phyloP scores from a whole-genome alignment of 208 protist genomes.

The Naegleria fowleri region DNA sequence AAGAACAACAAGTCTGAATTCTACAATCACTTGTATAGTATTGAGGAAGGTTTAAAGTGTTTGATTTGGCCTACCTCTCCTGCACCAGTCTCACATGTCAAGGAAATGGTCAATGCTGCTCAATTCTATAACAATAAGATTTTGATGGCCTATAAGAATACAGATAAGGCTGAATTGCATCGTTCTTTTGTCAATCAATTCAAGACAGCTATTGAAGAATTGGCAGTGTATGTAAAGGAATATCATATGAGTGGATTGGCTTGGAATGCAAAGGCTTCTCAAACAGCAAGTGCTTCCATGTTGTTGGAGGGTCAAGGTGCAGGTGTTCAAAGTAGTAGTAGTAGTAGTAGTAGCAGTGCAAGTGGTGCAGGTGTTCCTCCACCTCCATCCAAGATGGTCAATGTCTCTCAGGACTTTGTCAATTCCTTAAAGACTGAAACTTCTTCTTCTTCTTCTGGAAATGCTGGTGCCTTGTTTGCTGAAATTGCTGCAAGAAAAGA shows the following conservation, averaged over 20 bases:
- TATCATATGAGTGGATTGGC: constrained; percentile 24
- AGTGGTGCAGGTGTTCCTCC: not conserved
- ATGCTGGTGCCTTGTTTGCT: not conserved
- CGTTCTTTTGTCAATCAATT: not conserved
- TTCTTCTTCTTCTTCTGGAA: not conserved
- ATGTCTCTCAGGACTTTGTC: not conserved
- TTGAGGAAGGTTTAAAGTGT: constrained; percentile 16
- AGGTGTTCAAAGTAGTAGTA: no score
- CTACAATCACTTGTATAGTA: constrained; percentile 16
- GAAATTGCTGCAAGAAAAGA: not conserved
- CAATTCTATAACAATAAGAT: constrained; percentile 31
- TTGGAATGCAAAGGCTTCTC: constrained; percentile 9
- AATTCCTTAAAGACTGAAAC: not conserved
- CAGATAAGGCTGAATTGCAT: not conserved
- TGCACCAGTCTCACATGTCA: not conserved
- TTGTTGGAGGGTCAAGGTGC: not conserved
- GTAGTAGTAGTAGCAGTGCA: not conserved
- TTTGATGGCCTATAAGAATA: not conserved
- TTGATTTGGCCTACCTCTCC: not conserved
- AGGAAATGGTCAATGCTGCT: constrained; percentile 15
- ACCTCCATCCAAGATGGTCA: not conserved
- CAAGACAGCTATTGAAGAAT: not conserved
- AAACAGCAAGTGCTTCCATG: not conserved
- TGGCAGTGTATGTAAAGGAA: constrained; percentile 21
- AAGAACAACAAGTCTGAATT: not conserved